phyloP scores from a whole-genome alignment of 768 basidiomycete genomes.

The Boletus subcaerulescens region DNA sequence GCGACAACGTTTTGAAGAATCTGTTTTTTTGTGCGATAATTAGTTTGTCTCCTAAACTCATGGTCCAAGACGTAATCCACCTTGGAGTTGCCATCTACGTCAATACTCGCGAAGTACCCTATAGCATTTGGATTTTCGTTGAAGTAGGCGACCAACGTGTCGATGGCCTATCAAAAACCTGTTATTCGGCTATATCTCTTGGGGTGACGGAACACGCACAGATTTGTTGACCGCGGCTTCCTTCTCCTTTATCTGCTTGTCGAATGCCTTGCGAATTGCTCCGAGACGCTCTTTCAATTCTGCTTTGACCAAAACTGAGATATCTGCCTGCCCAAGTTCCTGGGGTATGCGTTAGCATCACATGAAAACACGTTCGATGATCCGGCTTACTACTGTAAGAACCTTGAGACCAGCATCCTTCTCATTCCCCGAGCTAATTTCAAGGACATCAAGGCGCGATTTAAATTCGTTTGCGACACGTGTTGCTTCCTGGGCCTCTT shows the following conservation, averaged over 20 bases:
- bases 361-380: not conserved
- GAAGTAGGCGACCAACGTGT: constrained; percentile 70
- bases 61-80: constrained; percentile 35
- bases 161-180: constrained; percentile 53
- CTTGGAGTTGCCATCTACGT: constrained; percentile 86
- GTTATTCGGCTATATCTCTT: not conserved
- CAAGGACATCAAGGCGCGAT: constrained; percentile 59
- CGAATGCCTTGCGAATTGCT: constrained; percentile 74
- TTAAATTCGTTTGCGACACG: constrained; percentile 63
- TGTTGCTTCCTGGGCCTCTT: constrained; percentile 83
- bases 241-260: constrained; percentile 80
- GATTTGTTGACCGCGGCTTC: constrained; percentile 75
- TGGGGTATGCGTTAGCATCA: constrained; percentile 30
- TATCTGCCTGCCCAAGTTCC: constrained; percentile 88
- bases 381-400: constrained; percentile 60
- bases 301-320: constrained; percentile 81
- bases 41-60: not conserved
- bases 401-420: constrained; percentile 89
- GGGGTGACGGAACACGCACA: constrained; percentile 39
- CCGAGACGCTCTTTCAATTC: constrained; percentile 73
- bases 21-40: constrained; percentile 33
- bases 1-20: constrained; percentile 71
- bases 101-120: constrained; percentile 68
- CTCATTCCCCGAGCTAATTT: constrained; percentile 62
- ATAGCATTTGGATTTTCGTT: constrained; percentile 66